These are phyloP conservation scores for Arthrobotrys megalospora DNA, from an alignment of 2,329 filamentous ascomycete species.

Conservation along the genomic window DNA sequence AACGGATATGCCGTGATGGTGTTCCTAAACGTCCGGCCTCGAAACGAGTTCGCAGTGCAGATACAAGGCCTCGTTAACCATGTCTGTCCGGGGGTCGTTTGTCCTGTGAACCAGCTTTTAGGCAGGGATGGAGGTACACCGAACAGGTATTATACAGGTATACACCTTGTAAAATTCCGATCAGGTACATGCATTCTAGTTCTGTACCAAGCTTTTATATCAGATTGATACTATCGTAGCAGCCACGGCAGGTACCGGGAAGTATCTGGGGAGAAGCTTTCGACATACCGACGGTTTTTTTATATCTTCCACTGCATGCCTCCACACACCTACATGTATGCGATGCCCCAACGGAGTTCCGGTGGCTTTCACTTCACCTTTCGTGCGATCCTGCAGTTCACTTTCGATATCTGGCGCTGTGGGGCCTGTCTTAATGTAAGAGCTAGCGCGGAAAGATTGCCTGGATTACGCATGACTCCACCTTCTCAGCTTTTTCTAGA, in stretches of 20 bases:
- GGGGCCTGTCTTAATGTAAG: slow-evolving; percentile 39
- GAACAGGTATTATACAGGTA: slow-evolving; percentile 24
- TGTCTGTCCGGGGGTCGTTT: slow-evolving; percentile 42
- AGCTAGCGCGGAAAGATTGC: slow-evolving; percentile 54
- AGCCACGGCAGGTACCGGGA: slow-evolving; percentile 7
- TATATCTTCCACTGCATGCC: slow-evolving; percentile 22
- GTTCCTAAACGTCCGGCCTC: slow-evolving; percentile 49
- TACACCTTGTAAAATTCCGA: slow-evolving; percentile 57
- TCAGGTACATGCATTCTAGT: slow-evolving; percentile 45
- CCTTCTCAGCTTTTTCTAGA: slow-evolving; percentile 49
- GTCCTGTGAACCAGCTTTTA: slow-evolving; percentile 44
- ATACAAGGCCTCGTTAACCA: slow-evolving; percentile 30
- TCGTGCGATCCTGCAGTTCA: slow-evolving; percentile 19
- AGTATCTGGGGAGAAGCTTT: slow-evolving; percentile 26
- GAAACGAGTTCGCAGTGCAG: slow-evolving; percentile 50
- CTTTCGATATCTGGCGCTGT: slow-evolving; percentile 35
- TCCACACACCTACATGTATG: slow-evolving; percentile 2
- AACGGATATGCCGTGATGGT: slow-evolving; percentile 54
- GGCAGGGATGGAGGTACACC: slow-evolving; percentile 34
- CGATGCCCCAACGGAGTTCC: slow-evolving; percentile 22
- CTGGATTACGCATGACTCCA: slow-evolving; percentile 57
- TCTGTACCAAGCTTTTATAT: slow-evolving; percentile 55
- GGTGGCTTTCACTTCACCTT: slow-evolving; percentile 3
- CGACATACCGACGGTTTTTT: slow-evolving; percentile 15
- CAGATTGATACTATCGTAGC: slow-evolving; percentile 27